These are phyloP conservation scores for Chrysanthemum lavandulifolium DNA, from an alignment of 129 eudicot species.

Conservation along the genomic window DNA sequence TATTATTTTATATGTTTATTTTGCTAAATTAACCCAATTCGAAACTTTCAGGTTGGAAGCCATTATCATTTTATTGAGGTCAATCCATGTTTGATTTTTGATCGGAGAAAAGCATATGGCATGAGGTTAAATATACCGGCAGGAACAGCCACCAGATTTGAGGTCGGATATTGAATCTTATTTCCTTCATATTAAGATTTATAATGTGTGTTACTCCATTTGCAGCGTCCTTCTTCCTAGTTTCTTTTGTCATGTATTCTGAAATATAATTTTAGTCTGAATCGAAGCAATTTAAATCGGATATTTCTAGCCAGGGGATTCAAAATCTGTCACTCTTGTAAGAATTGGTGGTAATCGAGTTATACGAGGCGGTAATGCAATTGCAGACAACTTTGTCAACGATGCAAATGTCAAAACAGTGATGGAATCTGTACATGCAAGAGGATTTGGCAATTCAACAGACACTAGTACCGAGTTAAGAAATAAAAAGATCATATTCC, in stretches of 20 bases:
- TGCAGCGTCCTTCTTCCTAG: not conserved
- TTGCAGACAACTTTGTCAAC: slow-evolving; percentile 63
- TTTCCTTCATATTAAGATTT: not conserved
- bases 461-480: slow-evolving; percentile 56
- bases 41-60: slow-evolving; percentile 78
- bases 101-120: slow-evolving; percentile 80
- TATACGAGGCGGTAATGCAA: slow-evolving; percentile 84
- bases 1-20: not conserved
- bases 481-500: not conserved
- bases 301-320: slow-evolving; percentile 82
- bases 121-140: slow-evolving; percentile 97
- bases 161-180: slow-evolving; percentile 46
- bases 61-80: slow-evolving; percentile 96
- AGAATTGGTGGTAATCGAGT: slow-evolving; percentile 71
- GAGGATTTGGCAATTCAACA: slow-evolving; percentile 53
- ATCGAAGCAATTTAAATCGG: not conserved
- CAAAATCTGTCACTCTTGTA: slow-evolving; percentile 73
- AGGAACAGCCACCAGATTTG: slow-evolving; percentile 94
- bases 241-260: slow-evolving; percentile 13
- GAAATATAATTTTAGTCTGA: slow-evolving; percentile 2
- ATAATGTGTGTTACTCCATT: too few relatives aligned
- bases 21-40: slow-evolving; percentile 3
- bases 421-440: slow-evolving; percentile 50
- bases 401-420: slow-evolving; percentile 46
- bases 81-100: slow-evolving; percentile 75